Conservation (phyloP, 768 basidiomycete species). For the Suillus luteus region DNA sequence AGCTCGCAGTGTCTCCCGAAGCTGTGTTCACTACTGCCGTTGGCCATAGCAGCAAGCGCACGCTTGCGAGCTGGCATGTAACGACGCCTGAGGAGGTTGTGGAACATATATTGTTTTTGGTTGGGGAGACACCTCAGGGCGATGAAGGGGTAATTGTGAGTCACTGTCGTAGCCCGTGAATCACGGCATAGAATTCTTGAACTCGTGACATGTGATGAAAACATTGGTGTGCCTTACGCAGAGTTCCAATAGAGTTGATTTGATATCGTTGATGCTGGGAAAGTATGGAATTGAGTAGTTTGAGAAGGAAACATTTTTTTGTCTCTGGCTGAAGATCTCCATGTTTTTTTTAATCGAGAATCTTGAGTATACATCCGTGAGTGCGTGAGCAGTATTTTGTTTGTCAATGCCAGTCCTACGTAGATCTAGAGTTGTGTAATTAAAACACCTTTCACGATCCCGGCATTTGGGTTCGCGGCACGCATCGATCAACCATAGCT, state of each 20-base stretch:
- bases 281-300: no score
- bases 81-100: conserved; percentile 87
- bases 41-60: conserved; percentile 88
- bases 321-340: no score
- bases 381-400: no score
- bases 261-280: background rate
- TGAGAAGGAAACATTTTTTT: no score
- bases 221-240: background rate
- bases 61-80: conserved; percentile 90
- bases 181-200: background rate
- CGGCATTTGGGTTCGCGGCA: no score
- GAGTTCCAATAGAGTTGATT: background rate
- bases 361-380: no score
- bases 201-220: background rate
- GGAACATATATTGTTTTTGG: conserved; percentile 71
- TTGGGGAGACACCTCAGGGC: conserved; percentile 35
- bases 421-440: no score
- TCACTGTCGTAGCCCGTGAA: background rate
- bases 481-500: no score
- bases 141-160: conserved; percentile 4
- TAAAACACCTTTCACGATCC: no score
- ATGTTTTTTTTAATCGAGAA: no score
- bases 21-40: conserved; percentile 90
- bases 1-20: conserved; percentile 65
- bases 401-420: no score